Conservation (phyloP, 2,329 filamentous ascomycete genomes). For the Penicillium sp. region DNA sequence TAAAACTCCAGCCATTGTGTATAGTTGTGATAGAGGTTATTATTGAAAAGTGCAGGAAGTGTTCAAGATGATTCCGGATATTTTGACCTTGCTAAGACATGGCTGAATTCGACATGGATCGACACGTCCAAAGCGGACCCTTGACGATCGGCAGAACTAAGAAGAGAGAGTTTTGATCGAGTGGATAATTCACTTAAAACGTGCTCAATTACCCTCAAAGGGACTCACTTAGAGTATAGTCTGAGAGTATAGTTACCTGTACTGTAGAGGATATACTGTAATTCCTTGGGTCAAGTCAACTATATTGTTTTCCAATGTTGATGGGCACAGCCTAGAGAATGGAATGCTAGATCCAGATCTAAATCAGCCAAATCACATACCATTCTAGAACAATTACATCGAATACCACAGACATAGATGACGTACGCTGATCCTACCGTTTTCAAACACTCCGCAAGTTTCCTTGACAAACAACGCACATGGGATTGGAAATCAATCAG, state of each 20-base stretch:
- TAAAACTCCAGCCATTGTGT: conserved; percentile 16
- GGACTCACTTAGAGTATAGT: conserved; percentile 8
- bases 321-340: too few species aligned
- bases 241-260: too few species aligned
- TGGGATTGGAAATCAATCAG: not conserved
- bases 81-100: not conserved
- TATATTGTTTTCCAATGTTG: too few species aligned
- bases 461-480: not conserved
- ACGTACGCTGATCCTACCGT: conserved; percentile 4
- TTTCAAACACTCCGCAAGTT: conserved; percentile 1
- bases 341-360: not conserved
- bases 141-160: conserved; percentile 13
- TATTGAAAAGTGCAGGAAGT: not conserved
- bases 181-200: conserved; percentile 12
- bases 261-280: too few species aligned
- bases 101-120: not conserved
- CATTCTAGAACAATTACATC: conserved; percentile 1
- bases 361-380: not conserved
- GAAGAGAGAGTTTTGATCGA: not conserved
- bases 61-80: not conserved
- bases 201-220: conserved; percentile 33
- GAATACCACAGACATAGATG: conserved; percentile 10
- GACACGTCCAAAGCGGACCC: not conserved
- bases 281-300: too few species aligned
- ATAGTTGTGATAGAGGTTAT: not conserved